Base-by-base conservation (phyloP, 352 stramenopile species). In the Thraustochytrium sp. region DNA sequence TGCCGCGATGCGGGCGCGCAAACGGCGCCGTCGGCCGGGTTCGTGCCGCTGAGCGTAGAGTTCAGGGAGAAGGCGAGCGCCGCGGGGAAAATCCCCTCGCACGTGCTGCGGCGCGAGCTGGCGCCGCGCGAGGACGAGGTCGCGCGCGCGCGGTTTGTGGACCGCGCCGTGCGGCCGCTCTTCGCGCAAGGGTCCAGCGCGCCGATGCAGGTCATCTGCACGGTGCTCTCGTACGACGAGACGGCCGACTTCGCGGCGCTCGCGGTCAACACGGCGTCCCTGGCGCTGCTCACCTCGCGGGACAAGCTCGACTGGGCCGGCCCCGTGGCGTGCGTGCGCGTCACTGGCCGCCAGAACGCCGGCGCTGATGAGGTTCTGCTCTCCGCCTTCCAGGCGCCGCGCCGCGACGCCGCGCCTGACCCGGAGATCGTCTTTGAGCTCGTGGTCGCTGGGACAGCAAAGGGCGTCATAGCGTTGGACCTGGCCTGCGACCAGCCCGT, bases 111-210 rank as follows among this genome's bases (percentile, higher is more conserved):
- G 23, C 63, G 68, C 21, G 68, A 80, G 37, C 68, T 80, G 9
- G 68, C 31, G n/a, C 68, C 68, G 46, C 68, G 68, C 46, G 96
- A 99, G 86, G 92, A 96, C 42, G 95, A 99, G 87, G 96, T 98
- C 64, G 88, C 99, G 80, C 94, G 96, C 53, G 97, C 93, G 72
- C 93, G 96, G 31, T 90, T 99, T 29, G 95, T 99, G 61, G 96
- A 99, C 88, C 91, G 96, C 80, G 94, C 96, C 16, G 89, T 99
- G 55, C 92, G 96, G 13, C 96, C 96, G 51, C 88, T 98, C 11
- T 97, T 99, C 86, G 92, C 92, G 11, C 85, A 94, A 29, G 95
- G 96, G 53, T 42, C 37, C 5, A 98, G 93, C 90, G 92, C 89
- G 56, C 94, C 98, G 86, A 98, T 95, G 62, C 96, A 99, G 88